Evolutionary conservation across 1,284 basidiomycete species (phyloP), one percentile per base, ranked within the genome.

Genomic region (Fistulina hepatica): DNA sequence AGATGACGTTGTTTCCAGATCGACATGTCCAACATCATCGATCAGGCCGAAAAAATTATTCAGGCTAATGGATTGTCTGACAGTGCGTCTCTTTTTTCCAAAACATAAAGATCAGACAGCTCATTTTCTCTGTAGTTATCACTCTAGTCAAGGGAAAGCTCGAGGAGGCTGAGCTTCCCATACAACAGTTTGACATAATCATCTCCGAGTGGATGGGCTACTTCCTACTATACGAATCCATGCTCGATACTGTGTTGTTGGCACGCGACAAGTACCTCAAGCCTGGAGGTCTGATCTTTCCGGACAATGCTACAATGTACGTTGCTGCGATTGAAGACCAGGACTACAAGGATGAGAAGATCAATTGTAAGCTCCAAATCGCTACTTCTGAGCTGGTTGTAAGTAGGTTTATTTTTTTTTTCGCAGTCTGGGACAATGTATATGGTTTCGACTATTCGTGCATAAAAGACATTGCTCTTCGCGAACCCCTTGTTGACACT

Each of bases 21-120:
- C 59, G 95, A 99, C 65, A 98, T 98, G 95, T 97, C 91, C 48
- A 97, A 98, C 67, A 99, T 99, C 64, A 88, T 97, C 57, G 94
- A 97, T 66, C 93, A 98, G 69, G 95, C 95, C 5, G 77, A 83
- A 67, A 93, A 92, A 65, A 98, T 98, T 51, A 79, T 97, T 48
- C 82, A 92, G 52, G 86, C 89, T 12, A 99, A 99, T 53, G 93
- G 93, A 35, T 95, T 97, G 70, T 78, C 79, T 61, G 82, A 97
- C 58, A 85, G 89, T 94, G 47, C 50, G 88, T 74, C 23, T 33
- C n/a, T 24, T 11, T 21, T 32, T 10, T 34, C 39, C 9, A 28
- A 17, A 28, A 27, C 28, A 19, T 42, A 23, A 10, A 30, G 25
- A 34, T 25, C 34, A 34, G 33, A 41, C 38, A 38, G 32, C 48